Evolutionary conservation across 129 eudicot species (phyloP).

Genomic region (Scalesia atractyloides): DNA sequence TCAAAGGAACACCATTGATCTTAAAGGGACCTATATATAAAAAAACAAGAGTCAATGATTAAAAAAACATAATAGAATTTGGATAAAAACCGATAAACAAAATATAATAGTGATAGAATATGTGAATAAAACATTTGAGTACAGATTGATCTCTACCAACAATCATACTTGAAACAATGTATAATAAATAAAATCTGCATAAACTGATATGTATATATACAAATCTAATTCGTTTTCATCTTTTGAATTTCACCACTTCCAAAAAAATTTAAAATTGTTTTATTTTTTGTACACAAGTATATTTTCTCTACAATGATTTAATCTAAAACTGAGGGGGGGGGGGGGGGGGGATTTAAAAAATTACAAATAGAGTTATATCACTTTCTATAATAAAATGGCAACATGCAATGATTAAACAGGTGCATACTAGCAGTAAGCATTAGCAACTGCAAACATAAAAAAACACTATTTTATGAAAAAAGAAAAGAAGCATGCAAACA

Average conservation of each 20-base stretch:
- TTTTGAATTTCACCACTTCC: too few relatives aligned
- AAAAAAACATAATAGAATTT: not conserved
- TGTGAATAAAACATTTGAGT: not conserved
- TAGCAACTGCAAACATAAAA: not conserved
- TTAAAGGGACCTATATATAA: slow-evolving; percentile 57
- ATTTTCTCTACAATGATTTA: too few relatives aligned
- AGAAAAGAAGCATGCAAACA: not conserved
- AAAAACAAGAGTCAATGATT: not conserved
- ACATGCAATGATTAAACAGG: not conserved
- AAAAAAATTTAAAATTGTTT: too few relatives aligned
- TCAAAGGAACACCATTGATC: slow-evolving; percentile 80
- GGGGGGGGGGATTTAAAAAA: too few relatives aligned
- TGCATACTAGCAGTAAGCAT: not conserved
- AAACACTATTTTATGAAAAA: not conserved
- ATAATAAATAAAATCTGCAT: not conserved
- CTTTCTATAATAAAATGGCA: not conserved
- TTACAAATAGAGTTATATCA: not conserved
- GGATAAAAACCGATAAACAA: not conserved
- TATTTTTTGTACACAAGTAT: too few relatives aligned
- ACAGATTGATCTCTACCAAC: not conserved
- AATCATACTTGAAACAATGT: not conserved
- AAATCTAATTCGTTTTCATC: not conserved
- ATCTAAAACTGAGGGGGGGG: too few relatives aligned
- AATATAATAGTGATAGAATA: not conserved
- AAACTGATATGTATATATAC: not conserved